Base-by-base conservation (phyloP, 805 yeast genomes). In the Candida nonsorbophila region DNA sequence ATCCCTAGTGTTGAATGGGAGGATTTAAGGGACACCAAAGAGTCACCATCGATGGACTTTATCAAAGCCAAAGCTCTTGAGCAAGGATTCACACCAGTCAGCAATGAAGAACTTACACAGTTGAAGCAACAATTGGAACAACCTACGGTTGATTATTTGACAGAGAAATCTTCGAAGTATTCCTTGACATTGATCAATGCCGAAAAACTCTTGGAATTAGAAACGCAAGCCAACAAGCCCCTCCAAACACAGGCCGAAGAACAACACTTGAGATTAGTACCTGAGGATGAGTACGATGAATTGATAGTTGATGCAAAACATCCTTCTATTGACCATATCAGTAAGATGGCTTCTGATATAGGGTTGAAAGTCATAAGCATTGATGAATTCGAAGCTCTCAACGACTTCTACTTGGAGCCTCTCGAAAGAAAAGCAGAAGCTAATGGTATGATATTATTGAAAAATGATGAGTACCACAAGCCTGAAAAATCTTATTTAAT, bases 401-500 rank as follows among this genome's bases (percentile, higher is more conserved):
- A 14, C 2, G 7, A 14, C 32, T 4, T 4, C 14, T 16, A 32
- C 10, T 7, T 7, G 7, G 9, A 18, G 10, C 20, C 20, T 7
- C 20, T 18, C 10, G 20, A 18, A 33, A 20, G 28, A 23, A 12
- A 29, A 25, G 15, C 6, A 11, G 5, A 33, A 25, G 24, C 14
- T n/a, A n/a, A n/a, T 20, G 59, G 53, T 4, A 43, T 49, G 45
- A 39, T 47, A 3, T 49, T 53, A 7, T 15, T 55, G 2, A 31
- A 41, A 5, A 30, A 38, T 15, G 45, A 37, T 10, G 54, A 53
- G 24, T 44, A 42, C 28, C 30, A 33, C 9, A 36, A 36, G 7
- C 54, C 63, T 2, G 51, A 50, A 7, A 58, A 49, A 36, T 58
- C 46, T 27, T 27, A 26, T 3, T 26, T 55, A 7, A 34, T 42